Evolutionary conservation across 2,329 filamentous ascomycete genomes (phyloP).

Genomic region (Pseudogymnoascus sp.): DNA sequence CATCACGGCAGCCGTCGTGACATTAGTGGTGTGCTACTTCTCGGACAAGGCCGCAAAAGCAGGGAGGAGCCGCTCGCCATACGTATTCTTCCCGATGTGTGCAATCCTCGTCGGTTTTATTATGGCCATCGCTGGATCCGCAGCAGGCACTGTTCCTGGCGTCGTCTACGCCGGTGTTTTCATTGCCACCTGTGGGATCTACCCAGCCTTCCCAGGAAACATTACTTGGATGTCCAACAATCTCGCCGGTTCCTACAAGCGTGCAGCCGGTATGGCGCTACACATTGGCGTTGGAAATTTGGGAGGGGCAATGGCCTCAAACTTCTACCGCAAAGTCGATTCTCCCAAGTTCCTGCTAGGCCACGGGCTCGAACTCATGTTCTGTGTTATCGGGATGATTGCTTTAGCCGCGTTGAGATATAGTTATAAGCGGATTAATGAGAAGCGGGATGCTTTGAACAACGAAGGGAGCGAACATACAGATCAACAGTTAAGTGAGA

Average conservation of each 20-base stretch:
- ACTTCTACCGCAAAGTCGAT: conserved; percentile 37
- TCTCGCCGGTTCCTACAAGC: conserved; percentile 44
- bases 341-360: conserved; percentile 41
- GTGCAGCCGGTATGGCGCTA: conserved; percentile 36
- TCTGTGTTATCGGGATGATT: conserved; percentile 37
- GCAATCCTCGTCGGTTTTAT: conserved; percentile 49
- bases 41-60: conserved; percentile 45
- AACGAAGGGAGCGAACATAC: conserved; percentile 29
- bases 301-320: conserved; percentile 41
- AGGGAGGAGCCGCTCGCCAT: conserved; percentile 35
- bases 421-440: conserved; percentile 39
- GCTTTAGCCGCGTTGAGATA: conserved; percentile 30
- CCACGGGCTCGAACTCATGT: conserved; percentile 41
- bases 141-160: conserved; percentile 28
- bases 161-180: conserved; percentile 39
- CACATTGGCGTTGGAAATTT: conserved; percentile 36
- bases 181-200: conserved; percentile 35
- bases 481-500: conserved; percentile 35
- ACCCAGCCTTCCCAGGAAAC: conserved; percentile 35
- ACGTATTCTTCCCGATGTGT: conserved; percentile 45
- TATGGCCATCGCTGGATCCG: conserved; percentile 34
- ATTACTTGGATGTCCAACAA: conserved; percentile 50
- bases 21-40: conserved; percentile 43
- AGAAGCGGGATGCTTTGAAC: conserved; percentile 28
- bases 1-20: conserved; percentile 53